phyloP scores from a whole-genome alignment of 768 basidiomycete species.

The Mycena alexandri region DNA sequence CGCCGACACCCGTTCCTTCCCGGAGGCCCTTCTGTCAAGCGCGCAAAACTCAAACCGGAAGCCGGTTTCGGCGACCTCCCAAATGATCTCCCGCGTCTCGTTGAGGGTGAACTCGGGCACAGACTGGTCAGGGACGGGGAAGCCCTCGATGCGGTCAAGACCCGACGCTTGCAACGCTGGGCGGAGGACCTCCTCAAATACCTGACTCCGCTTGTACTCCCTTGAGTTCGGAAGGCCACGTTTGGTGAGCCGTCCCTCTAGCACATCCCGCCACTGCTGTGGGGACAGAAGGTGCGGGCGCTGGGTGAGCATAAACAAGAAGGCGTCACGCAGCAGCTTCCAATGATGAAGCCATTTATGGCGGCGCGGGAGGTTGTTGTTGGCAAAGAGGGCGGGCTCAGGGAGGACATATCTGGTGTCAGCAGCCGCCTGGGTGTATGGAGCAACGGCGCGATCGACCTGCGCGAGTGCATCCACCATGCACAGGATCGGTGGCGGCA shows the following conservation, averaged over 20 bases:
- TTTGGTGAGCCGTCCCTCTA: background rate
- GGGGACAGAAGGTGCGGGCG: background rate
- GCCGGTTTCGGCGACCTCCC: slow-evolving; percentile 4
- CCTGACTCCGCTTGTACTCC: background rate
- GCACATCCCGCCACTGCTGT: background rate
- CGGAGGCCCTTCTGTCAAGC: slow-evolving; percentile 7
- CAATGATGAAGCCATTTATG: background rate
- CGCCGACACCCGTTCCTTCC: background rate
- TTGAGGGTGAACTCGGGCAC: background rate
- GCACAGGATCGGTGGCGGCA: background rate
- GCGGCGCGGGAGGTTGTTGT: background rate
- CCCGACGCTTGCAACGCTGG: background rate
- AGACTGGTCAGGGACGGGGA: background rate
- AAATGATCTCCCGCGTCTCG: background rate
- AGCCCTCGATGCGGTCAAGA: background rate
- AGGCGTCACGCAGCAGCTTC: background rate
- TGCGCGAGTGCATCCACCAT: background rate
- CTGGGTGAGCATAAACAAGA: background rate
- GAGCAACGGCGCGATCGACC: background rate
- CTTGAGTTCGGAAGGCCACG: background rate
- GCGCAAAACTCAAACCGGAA: slow-evolving; percentile 11
- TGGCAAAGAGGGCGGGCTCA: background rate
- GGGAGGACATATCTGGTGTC: background rate
- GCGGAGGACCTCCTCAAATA: background rate
- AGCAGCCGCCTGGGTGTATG: background rate